Conservation (phyloP, 2,329 filamentous ascomycete species). For the Drechslerella coelobrocha region DNA sequence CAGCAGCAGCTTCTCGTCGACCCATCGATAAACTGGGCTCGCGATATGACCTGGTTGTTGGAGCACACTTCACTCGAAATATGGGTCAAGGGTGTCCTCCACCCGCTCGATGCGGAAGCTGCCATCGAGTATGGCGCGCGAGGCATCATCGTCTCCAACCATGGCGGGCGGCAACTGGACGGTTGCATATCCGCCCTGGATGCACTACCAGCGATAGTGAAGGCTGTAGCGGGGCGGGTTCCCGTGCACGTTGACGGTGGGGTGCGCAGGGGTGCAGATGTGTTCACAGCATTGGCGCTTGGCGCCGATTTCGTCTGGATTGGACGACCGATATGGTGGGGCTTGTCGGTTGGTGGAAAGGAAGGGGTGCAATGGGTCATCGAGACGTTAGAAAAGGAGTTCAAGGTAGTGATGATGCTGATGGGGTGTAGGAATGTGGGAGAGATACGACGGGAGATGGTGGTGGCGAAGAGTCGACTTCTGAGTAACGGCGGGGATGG, state of each 20-base stretch:
- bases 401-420: slow-evolving; percentile 41
- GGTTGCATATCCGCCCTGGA: slow-evolving; percentile 65
- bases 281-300: slow-evolving; percentile 66
- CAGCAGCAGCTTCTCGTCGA: slow-evolving; percentile 55
- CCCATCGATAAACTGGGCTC: slow-evolving; percentile 62
- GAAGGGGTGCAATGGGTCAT: slow-evolving; percentile 42
- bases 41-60: slow-evolving; percentile 62
- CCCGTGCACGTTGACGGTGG: slow-evolving; percentile 69
- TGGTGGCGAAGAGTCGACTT: slow-evolving; percentile 19
- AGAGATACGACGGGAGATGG: slow-evolving; percentile 40
- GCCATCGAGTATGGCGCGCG: slow-evolving; percentile 61
- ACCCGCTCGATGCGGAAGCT: slow-evolving; percentile 62
- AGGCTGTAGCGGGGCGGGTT: slow-evolving; percentile 67
- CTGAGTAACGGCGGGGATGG: slow-evolving; percentile 32
- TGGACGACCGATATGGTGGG: slow-evolving; percentile 63
- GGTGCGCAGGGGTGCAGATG: slow-evolving; percentile 65
- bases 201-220: slow-evolving; percentile 65
- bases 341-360: slow-evolving; percentile 55
- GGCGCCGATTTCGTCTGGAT: slow-evolving; percentile 64
- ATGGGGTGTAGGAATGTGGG: slow-evolving; percentile 34
- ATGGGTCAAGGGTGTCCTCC: slow-evolving; percentile 63
- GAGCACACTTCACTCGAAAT: slow-evolving; percentile 62
- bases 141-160: slow-evolving; percentile 67
- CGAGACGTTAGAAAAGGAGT: slow-evolving; percentile 35
- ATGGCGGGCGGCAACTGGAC: slow-evolving; percentile 67